A percentile compares a stretch with the other conserved stretches of the same genome.
phyloP scores from a whole-genome alignment of 1,284 basidiomycete genomes.

The Leccinum insolens region DNA sequence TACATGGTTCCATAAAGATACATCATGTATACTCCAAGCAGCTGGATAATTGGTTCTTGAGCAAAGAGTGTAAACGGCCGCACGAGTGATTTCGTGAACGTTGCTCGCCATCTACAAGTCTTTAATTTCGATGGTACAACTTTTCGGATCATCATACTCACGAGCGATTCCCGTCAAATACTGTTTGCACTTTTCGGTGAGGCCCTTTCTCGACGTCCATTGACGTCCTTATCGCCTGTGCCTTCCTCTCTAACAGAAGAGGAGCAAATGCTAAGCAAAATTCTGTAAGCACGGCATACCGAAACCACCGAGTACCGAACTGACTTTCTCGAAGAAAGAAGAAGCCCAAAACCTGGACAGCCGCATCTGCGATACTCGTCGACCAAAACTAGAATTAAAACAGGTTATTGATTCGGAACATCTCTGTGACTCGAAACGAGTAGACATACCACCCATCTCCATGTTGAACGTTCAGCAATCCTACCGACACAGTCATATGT shows the following conservation, averaged over 20 bases:
- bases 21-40: conserved; percentile 51
- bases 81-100: conserved; percentile 40
- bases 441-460: conserved; percentile 63
- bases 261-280: conserved; percentile 58
- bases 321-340: conserved; percentile 67
- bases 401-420: not conserved
- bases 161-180: conserved; percentile 48
- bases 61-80: conserved; percentile 52
- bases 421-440: not conserved
- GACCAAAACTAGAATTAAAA: conserved; percentile 56
- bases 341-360: conserved; percentile 55
- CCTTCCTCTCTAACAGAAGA: conserved; percentile 61
- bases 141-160: conserved; percentile 29
- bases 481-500: conserved; percentile 29
- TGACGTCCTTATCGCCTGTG: conserved; percentile 48
- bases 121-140: not conserved
- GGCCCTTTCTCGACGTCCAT: conserved; percentile 46
- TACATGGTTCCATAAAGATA: conserved; percentile 59
- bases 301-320: not conserved
- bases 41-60: conserved; percentile 51
- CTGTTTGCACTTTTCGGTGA: conserved; percentile 41
- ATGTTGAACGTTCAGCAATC: conserved; percentile 61
- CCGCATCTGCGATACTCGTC: conserved; percentile 54
- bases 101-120: conserved; percentile 37
- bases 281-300: not conserved